Base-by-base conservation (phyloP, 2,329 filamentous ascomycete species). In the Onygenales sp. region DNA sequence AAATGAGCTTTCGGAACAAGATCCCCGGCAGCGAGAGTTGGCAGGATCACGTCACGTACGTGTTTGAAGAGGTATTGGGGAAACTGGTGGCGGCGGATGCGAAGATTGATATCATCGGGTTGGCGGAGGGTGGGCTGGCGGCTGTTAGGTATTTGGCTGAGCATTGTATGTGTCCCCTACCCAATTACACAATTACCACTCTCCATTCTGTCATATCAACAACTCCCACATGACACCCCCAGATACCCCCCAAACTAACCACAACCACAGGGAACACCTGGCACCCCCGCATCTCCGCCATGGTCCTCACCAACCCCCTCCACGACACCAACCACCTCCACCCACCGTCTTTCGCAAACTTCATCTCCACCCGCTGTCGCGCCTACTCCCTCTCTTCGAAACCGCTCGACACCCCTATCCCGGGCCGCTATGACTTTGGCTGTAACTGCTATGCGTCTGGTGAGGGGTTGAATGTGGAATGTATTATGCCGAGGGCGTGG, bases 401-500 rank as follows among this genome's bases (percentile, higher is more conserved):
- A 3, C 75, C 79, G 0, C 59, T 78, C 0, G 78, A 79, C 42
- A 74, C 70, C 1, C 76, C 77, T 1, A 66, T 88, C 6, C 71
- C 78, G 0, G 78, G 79, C 0, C 72, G 78, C 1, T 63, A 73
- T 1, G 77, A 78, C 8, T 72, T 79, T 43, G 85, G 85, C 4
- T 86, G 81, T 58, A 85, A 86, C 4, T 78, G 83, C 56, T 86
- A 85, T 67, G 84, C 85, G n/a, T 79, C 84, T 1, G 85, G 85
- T 3, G 81, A 86, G 56, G 61, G 69, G 1, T 63, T 74, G 36
- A 74, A 82, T 61, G 71, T 71, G 6, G 87, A 94, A 65, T 73
- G 74, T 39, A 77, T 88, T 56, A 76, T 91, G 51, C 72, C 85
- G 10, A 66, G 65, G 9, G 77, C 79, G 0, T 77, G 81, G 57